Evolutionary conservation across 1,139 yeast genomes (phyloP).

Genomic region (Diutina rugosa): DNA sequence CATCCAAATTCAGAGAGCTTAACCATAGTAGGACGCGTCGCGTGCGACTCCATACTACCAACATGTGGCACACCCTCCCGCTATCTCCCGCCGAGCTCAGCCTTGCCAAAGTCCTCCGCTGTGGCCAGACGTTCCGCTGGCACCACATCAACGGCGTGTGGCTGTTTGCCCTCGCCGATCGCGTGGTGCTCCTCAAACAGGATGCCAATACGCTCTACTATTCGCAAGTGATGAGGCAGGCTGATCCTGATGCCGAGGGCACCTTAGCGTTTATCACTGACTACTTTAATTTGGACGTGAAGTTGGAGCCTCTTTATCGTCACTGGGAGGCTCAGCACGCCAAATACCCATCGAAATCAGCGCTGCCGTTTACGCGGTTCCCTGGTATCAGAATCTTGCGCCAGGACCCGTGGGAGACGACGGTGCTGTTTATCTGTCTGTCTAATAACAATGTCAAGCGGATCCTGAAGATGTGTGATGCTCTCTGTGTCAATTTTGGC

Average conservation of each 20-base stretch:
- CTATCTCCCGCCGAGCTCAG: slow-evolving; percentile 31
- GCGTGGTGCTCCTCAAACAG: slow-evolving; percentile 41
- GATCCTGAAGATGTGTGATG: slow-evolving; percentile 87
- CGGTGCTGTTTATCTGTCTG: slow-evolving; percentile 82
- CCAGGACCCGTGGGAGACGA: slow-evolving; percentile 96
- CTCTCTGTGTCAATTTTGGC: slow-evolving; percentile 64
- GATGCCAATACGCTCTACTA: slow-evolving; percentile 20
- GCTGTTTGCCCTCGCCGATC: slow-evolving; percentile 41
- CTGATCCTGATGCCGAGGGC: neutral
- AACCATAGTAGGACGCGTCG: neutral
- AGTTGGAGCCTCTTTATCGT: slow-evolving; percentile 37
- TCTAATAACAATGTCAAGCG: slow-evolving; percentile 93
- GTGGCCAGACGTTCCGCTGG: slow-evolving; percentile 85
- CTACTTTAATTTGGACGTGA: slow-evolving; percentile 57
- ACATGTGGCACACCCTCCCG: slow-evolving; percentile 6
- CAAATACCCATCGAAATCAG: slow-evolving; percentile 10
- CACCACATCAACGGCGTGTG: slow-evolving; percentile 43
- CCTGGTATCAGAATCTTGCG: slow-evolving; percentile 72
- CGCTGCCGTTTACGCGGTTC: slow-evolving; percentile 23
- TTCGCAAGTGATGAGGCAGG: slow-evolving; percentile 19
- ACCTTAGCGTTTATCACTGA: slow-evolving; percentile 32
- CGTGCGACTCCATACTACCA: neutral
- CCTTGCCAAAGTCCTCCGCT: slow-evolving; percentile 59
- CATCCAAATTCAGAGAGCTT: too few relatives aligned
- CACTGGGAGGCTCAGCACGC: slow-evolving; percentile 55